Conservation (phyloP, 1,139 yeast species). For the Groenewaldozyma auringiensis region DNA sequence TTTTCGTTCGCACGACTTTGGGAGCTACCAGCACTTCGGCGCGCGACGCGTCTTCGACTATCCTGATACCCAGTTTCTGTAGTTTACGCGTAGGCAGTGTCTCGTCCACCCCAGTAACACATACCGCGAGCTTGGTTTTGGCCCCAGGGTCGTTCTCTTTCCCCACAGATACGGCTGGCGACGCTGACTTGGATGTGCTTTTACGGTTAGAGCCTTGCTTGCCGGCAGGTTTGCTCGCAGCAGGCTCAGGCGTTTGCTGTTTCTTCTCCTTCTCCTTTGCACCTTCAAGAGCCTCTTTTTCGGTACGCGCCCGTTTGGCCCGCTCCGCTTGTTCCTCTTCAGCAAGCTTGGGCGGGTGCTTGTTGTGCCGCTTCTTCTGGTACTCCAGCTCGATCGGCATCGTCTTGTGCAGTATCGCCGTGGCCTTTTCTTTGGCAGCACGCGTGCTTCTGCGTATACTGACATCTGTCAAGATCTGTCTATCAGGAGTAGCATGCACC, state of each 20-base stretch:
- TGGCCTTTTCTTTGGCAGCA: conserved; percentile 6
- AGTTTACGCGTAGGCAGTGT: conserved; percentile 12
- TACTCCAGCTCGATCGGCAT: conserved; percentile 8
- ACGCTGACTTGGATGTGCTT: not conserved
- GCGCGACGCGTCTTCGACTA: conserved; percentile 25
- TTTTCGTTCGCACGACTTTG: conserved; percentile 71
- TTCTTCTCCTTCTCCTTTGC: conserved; percentile 6
- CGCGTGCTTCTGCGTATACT: not conserved
- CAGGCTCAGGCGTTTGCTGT: conserved; percentile 7
- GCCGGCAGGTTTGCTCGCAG: conserved; percentile 9
- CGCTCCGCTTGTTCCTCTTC: conserved; percentile 1
- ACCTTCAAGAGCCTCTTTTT: not conserved
- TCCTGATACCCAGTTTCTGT: conserved; percentile 23
- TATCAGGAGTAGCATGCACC: not conserved
- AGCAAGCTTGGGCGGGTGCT: conserved; percentile 4
- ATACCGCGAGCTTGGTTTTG: conserved; percentile 12
- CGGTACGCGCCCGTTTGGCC: not conserved
- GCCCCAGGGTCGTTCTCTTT: not conserved
- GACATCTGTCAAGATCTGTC: not conserved
- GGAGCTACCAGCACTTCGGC: conserved; percentile 54
- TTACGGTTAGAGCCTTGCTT: not conserved
- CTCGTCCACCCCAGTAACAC: conserved; percentile 20
- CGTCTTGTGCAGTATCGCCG: conserved; percentile 3
- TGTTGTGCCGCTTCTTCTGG: conserved; percentile 6
- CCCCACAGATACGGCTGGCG: not conserved